A percentile compares a stretch with the other conserved stretches of the same genome.
Evolutionary conservation across 768 basidiomycete species (phyloP).

Genomic region (Boletus tomentosulus): DNA sequence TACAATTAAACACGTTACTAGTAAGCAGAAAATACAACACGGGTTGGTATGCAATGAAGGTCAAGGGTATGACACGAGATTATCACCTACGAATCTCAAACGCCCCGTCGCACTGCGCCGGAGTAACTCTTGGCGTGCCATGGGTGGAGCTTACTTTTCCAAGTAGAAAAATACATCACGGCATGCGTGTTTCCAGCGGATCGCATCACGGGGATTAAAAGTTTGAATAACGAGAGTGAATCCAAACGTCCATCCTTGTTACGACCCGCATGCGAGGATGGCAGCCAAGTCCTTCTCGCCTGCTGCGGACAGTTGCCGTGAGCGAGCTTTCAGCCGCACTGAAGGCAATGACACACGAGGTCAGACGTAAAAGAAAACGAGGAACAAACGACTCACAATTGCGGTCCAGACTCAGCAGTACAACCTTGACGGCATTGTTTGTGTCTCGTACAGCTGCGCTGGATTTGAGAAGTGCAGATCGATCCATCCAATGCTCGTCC

Average conservation of each 20-base stretch:
- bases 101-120: slow-evolving; percentile 6
- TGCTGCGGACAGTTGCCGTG: slow-evolving; percentile 79
- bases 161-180: slow-evolving; percentile 1
- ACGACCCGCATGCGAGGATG: slow-evolving; percentile 46
- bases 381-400: slow-evolving; percentile 58
- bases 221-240: background rate
- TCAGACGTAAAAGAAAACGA: slow-evolving; percentile 12
- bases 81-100: slow-evolving; percentile 3
- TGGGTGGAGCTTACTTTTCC: slow-evolving; percentile 13
- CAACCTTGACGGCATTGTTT: slow-evolving; percentile 67
- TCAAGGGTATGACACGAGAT: slow-evolving; percentile 26
- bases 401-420: slow-evolving; percentile 86
- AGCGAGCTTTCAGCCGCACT: slow-evolving; percentile 90
- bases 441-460: slow-evolving; percentile 34
- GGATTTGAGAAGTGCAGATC: slow-evolving; percentile 62
- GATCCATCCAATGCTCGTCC: slow-evolving; percentile 86
- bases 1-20: slow-evolving; percentile 1
- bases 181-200: slow-evolving; percentile 4
- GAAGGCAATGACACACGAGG: slow-evolving; percentile 2
- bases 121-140: slow-evolving; percentile 26
- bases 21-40: slow-evolving; percentile 6
- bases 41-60: slow-evolving; percentile 18
- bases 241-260: slow-evolving; percentile 4
- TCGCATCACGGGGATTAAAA: slow-evolving; percentile 4
- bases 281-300: slow-evolving; percentile 81